These are phyloP conservation scores for Ophiostoma fasciatum DNA, from an alignment of 2,329 filamentous ascomycete species.

Conservation along the genomic window DNA sequence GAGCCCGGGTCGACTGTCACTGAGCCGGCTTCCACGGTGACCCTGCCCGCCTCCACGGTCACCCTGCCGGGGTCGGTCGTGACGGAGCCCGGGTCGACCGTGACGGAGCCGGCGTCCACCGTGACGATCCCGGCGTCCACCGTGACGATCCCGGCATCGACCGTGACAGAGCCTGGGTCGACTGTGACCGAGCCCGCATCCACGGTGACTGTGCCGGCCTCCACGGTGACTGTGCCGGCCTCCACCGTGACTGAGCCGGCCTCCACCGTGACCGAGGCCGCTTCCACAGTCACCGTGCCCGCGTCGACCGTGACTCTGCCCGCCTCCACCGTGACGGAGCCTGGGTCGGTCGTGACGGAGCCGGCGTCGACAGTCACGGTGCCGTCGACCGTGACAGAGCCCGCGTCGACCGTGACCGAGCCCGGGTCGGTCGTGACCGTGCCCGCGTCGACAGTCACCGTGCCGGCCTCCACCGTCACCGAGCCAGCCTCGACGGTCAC, in stretches of 20 bases:
- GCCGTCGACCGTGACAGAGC: slow-evolving; percentile 3
- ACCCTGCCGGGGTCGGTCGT: not conserved
- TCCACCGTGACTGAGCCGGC: slow-evolving; percentile 1
- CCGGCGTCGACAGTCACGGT: slow-evolving; percentile 2
- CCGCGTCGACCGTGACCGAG: not conserved
- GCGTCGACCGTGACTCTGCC: slow-evolving; percentile 1
- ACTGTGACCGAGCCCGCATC: not conserved
- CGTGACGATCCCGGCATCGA: not conserved
- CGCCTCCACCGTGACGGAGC: too few species aligned
- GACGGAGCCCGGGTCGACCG: not conserved
- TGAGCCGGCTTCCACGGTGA: not conserved
- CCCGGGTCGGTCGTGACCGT: not conserved
- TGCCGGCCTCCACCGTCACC: not conserved
- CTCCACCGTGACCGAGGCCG: not conserved
- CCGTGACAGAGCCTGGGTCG: not conserved
- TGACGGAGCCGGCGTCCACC: slow-evolving; percentile 7
- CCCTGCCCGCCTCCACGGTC: not conserved
- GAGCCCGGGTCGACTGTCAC: not conserved
- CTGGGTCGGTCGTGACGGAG: too few species aligned
- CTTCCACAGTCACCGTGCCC: slow-evolving; percentile 1
- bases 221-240: slow-evolving; percentile 3
- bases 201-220: slow-evolving; percentile 2
- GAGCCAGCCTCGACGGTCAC: not conserved
- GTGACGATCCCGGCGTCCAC: slow-evolving; percentile 4
- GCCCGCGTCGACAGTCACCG: not conserved